Evolutionary conservation across 2,329 filamentous ascomycete species (phyloP).

Genomic region (Neoscytalidium dimidiatum): DNA sequence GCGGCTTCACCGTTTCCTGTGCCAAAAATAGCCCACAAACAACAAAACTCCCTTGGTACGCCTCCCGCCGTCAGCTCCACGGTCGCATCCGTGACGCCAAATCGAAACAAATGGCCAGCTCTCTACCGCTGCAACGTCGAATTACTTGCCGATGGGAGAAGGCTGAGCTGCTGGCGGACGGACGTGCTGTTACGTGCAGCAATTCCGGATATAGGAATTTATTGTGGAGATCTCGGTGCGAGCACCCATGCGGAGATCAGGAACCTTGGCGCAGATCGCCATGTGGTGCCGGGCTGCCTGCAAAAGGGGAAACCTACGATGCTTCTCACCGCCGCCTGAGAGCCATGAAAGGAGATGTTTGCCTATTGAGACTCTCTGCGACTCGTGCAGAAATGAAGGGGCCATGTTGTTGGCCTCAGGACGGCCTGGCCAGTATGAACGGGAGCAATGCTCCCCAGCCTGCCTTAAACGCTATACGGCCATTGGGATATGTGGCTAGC

Average conservation of each 20-base stretch:
- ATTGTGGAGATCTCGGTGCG: conserved; percentile 1
- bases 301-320: conserved; percentile 4
- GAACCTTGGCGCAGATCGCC: conserved; percentile 5
- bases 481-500: not conserved
- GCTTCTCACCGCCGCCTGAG: not conserved
- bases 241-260: conserved; percentile 1
- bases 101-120: not conserved
- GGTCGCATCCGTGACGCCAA: not conserved
- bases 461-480: too few species aligned
- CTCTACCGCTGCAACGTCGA: not conserved
- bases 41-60: not conserved
- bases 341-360: not conserved
- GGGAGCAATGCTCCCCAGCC: too few species aligned
- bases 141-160: not conserved
- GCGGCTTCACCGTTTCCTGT: not conserved
- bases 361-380: not conserved
- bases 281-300: not conserved
- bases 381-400: not conserved
- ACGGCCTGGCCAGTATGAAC: not conserved
- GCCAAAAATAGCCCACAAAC: not conserved
- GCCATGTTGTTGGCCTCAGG: not conserved
- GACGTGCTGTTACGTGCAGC: not conserved
- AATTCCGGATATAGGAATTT: conserved; percentile 3
- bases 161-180: not conserved
- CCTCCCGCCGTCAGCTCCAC: not conserved